Percentiles rank a stretch among this genome's conserved stretches.
phyloP scores from a whole-genome alignment of 768 basidiomycete genomes.

The Polyporus arcularius region DNA sequence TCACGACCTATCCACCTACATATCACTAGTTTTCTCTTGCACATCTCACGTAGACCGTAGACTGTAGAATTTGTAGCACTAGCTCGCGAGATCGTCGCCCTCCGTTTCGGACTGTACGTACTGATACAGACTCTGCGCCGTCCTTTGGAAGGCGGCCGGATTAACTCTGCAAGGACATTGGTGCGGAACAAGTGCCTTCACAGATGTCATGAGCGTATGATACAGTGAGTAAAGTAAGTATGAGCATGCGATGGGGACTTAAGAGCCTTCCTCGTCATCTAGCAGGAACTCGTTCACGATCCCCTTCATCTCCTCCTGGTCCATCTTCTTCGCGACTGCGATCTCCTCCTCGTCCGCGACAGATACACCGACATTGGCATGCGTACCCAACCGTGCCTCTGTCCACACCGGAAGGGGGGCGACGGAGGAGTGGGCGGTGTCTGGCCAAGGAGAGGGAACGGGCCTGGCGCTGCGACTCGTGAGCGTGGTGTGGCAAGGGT shows the following conservation, averaged over 20 bases:
- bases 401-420: conserved; percentile 26
- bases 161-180: no score
- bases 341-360: conserved; percentile 34
- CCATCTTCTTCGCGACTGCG: conserved; percentile 34
- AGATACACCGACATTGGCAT: background rate
- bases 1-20: background rate
- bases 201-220: no score
- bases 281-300: conserved; percentile 43
- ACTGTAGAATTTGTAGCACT: conserved; percentile 12
- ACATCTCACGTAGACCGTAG: conserved; percentile 6
- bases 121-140: no score
- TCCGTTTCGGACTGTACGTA: no score
- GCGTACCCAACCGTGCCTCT: background rate
- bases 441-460: conserved; percentile 22
- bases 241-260: background rate
- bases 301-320: conserved; percentile 38
- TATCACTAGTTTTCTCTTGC: background rate
- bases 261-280: conserved; percentile 22
- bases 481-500: conserved; percentile 61
- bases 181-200: no score
- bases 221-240: background rate
- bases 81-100: background rate
- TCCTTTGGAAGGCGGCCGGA: no score
- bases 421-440: background rate
- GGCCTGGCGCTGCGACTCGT: conserved; percentile 58